Conservation (phyloP, 2,329 filamentous ascomycete species). For the Nemania serpens region DNA sequence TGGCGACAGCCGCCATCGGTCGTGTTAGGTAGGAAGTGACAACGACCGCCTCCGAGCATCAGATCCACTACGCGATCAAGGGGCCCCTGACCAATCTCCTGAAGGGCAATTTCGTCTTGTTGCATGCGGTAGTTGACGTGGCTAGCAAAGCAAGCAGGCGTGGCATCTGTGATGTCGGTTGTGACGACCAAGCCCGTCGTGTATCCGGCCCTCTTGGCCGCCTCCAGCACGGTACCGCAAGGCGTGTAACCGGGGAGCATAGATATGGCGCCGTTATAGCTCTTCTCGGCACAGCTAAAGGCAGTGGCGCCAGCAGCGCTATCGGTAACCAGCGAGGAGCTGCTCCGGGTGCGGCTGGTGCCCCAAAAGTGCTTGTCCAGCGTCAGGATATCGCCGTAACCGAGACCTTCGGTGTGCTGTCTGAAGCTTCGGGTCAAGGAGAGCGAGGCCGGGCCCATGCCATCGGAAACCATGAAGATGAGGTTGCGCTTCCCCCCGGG, state of each 20-base stretch:
- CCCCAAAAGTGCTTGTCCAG: conserved; percentile 92
- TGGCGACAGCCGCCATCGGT: conserved; percentile 79
- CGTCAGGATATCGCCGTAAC: conserved; percentile 73
- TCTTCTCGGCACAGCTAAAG: conserved; percentile 91
- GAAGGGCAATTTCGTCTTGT: conserved; percentile 89
- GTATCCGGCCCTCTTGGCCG: conserved; percentile 89
- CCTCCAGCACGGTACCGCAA: conserved; percentile 91
- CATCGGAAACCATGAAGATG: conserved; percentile 98
- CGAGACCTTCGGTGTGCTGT: conserved; percentile 75
- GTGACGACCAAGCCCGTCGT: conserved; percentile 94
- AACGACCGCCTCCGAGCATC: conserved; percentile 90
- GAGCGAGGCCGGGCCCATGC: conserved; percentile 94
- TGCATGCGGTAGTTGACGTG: conserved; percentile 81
- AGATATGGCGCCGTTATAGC: conserved; percentile 95
- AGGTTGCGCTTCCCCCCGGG: conserved; percentile 80
- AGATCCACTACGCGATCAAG: conserved; percentile 88
- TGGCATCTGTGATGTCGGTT: conserved; percentile 93
- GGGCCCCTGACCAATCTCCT: conserved; percentile 87
- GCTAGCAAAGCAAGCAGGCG: conserved; percentile 90
- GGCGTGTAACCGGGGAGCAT: conserved; percentile 83
- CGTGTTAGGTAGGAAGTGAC: conserved; percentile 87
- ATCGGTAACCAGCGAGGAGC: conserved; percentile 86
- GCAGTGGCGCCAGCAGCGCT: conserved; percentile 96
- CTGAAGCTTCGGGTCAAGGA: conserved; percentile 85
- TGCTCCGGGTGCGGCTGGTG: conserved; percentile 83